phyloP scores from a whole-genome alignment of 2,329 filamentous ascomycete species.

The Lachnellula occidentalis region DNA sequence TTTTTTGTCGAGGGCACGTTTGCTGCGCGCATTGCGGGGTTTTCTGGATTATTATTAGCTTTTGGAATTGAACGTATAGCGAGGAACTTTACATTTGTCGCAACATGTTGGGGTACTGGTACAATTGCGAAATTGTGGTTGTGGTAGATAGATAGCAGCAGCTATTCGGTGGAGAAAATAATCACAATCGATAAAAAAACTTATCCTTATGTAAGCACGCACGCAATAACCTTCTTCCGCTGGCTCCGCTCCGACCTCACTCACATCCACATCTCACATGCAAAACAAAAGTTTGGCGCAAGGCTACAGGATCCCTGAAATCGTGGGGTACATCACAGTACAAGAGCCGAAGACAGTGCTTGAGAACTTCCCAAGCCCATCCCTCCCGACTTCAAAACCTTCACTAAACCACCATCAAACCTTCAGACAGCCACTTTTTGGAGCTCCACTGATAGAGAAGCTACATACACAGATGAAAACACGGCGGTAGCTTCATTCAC shows the following conservation, averaged over 20 bases:
- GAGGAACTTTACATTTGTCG: conserved; percentile 28
- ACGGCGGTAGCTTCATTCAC: conserved; percentile 14
- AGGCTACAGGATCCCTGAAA: conserved; percentile 12
- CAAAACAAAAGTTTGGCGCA: not conserved
- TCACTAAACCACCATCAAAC: not conserved
- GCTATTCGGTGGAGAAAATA: conserved; percentile 10
- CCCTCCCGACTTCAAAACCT: conserved; percentile 4
- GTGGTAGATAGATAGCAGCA: not conserved
- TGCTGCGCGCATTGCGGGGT: conserved; percentile 80
- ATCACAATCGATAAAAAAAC: conserved; percentile 18
- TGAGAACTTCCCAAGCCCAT: conserved; percentile 14
- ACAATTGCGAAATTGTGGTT: conserved; percentile 8
- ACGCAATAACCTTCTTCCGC: not conserved
- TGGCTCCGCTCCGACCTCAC: not conserved
- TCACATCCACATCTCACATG: not conserved
- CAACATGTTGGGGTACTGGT: conserved; percentile 28
- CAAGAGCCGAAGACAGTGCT: not conserved
- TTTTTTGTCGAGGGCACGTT: conserved; percentile 88
- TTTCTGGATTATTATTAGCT: conserved; percentile 40
- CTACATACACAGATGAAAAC: conserved; percentile 15
- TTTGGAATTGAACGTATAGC: not conserved
- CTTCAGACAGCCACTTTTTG: not conserved
- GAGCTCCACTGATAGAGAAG: not conserved
- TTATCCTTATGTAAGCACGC: no score
- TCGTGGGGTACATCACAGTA: conserved; percentile 13